Evolutionary conservation across 1,284 basidiomycete genomes (phyloP), one percentile per base, ranked within the genome.

Genomic region (Lentinus polychrous): DNA sequence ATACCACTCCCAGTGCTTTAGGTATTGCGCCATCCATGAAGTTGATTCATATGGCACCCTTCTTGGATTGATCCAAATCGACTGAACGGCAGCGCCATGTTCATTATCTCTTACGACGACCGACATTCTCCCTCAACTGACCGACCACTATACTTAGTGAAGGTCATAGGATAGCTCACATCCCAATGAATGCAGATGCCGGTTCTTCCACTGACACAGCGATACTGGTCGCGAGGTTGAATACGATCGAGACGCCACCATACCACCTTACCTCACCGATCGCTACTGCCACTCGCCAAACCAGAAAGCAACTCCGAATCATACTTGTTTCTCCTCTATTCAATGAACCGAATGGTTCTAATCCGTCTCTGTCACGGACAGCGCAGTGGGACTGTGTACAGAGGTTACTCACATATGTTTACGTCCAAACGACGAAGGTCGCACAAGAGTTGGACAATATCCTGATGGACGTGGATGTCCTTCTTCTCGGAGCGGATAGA

Each of bases 371-470:
- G n/a, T 75, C 76, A 12, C 78, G 72, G 39, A 74, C 76, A 4
- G 65, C 62, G 14, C 62, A 62, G 37, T 89, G 80, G 76, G 67
- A 77, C 50, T 72, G 73, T 22, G 73, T 88, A 1, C 85, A 88
- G 64, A 66, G 73, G 8, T 68, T 88, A 31, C 69, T 89, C 52
- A 84, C 86, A 0, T 85, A 77, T 60, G 76, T 83, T 43, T 89
- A 89, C 59, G 83, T 87, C 7, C 82, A 85, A 57, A 82, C 86
- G 14, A 81, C 82, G 18, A 80, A 74, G 53, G 72, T 78, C 35
- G 81, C 84, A n/a, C 78, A 85, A 61, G 75, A 79, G 38, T 62
- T 74, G 59, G 74, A 76, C 62, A 80, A 79, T 49, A 67, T 88
- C 33, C 72, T 88, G 41, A 75, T 91, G 69, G 73, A 83, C 46